Evolutionary conservation across 2,329 filamentous ascomycete species (phyloP).

Genomic region (Phyllosticta ampelicida): DNA sequence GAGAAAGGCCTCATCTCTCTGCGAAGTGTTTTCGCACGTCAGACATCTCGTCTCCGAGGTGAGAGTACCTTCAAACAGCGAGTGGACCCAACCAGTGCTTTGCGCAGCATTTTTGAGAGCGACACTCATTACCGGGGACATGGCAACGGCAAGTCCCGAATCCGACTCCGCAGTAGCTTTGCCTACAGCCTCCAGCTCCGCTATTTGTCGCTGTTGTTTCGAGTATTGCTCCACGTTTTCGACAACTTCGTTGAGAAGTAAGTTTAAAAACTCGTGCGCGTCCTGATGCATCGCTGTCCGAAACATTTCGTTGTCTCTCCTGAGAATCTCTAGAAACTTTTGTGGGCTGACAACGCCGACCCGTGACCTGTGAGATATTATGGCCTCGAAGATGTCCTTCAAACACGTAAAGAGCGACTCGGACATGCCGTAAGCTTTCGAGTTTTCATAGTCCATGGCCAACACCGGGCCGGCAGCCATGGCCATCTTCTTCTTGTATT

Average conservation of each 20-base stretch:
- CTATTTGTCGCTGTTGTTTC: slow-evolving; percentile 33
- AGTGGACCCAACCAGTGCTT: slow-evolving; percentile 72
- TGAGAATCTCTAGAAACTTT: slow-evolving; percentile 86
- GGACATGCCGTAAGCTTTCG: slow-evolving; percentile 75
- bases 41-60: slow-evolving; percentile 95
- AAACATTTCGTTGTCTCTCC: slow-evolving; percentile 94
- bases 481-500: slow-evolving; percentile 96
- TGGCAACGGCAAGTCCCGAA: slow-evolving; percentile 12
- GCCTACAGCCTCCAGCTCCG: slow-evolving; percentile 33
- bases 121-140: slow-evolving; percentile 11
- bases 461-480: slow-evolving; percentile 79
- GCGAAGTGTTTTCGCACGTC: slow-evolving; percentile 90
- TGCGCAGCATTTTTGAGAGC: slow-evolving; percentile 9
- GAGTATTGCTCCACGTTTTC: slow-evolving; percentile 87
- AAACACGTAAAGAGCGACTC: slow-evolving; percentile 90
- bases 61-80: slow-evolving; percentile 88
- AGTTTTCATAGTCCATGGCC: slow-evolving; percentile 72
- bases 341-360: slow-evolving; percentile 87
- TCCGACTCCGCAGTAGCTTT: slow-evolving; percentile 27
- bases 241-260: slow-evolving; percentile 92
- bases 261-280: slow-evolving; percentile 90
- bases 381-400: slow-evolving; percentile 89
- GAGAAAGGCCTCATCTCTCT: slow-evolving; percentile 89
- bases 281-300: slow-evolving; percentile 96
- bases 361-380: slow-evolving; percentile 69